Evolutionary conservation across 1,284 basidiomycete species (phyloP).

Genomic region (Lentinus polychrous): DNA sequence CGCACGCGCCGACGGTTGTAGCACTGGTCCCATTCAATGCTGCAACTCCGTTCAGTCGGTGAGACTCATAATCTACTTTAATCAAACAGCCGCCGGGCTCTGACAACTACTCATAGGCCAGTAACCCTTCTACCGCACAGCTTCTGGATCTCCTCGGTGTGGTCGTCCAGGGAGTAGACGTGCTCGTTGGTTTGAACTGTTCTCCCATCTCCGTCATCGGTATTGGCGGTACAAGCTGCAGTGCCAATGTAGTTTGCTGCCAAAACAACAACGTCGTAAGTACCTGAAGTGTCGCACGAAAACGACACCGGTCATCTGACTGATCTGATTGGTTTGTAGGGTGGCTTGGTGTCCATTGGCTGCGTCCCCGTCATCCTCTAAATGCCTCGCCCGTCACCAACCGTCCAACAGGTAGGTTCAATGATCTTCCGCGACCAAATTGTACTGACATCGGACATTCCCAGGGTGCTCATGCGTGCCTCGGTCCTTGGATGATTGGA

Average conservation of each 20-base stretch:
- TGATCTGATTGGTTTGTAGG: not conserved
- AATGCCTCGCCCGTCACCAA: not conserved
- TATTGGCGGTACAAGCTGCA: constrained; percentile 4
- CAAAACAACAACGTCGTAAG: constrained; percentile 5
- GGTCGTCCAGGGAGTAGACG: not conserved
- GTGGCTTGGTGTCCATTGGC: constrained; percentile 1
- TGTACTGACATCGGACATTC: not conserved
- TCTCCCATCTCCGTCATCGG: constrained; percentile 13
- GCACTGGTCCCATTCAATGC: constrained; percentile 11
- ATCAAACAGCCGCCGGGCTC: too few relatives aligned
- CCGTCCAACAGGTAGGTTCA: not conserved
- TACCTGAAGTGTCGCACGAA: not conserved
- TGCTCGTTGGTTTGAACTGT: constrained; percentile 12
- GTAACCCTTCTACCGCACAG: not conserved
- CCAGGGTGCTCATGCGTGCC: not conserved
- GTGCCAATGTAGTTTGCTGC: constrained; percentile 4
- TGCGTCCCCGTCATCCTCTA: constrained; percentile 2
- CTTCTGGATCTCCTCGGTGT: not conserved
- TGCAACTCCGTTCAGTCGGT: constrained; percentile 8
- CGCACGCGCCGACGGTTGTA: constrained; percentile 3
- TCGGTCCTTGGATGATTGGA: not conserved
- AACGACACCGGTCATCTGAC: too few relatives aligned
- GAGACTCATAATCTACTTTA: too few relatives aligned
- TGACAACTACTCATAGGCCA: too few relatives aligned
- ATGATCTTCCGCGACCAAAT: not conserved